Evolutionary conservation across 257 asterid genomes (phyloP).

Genomic region (Solanum tarapatanum): DNA sequence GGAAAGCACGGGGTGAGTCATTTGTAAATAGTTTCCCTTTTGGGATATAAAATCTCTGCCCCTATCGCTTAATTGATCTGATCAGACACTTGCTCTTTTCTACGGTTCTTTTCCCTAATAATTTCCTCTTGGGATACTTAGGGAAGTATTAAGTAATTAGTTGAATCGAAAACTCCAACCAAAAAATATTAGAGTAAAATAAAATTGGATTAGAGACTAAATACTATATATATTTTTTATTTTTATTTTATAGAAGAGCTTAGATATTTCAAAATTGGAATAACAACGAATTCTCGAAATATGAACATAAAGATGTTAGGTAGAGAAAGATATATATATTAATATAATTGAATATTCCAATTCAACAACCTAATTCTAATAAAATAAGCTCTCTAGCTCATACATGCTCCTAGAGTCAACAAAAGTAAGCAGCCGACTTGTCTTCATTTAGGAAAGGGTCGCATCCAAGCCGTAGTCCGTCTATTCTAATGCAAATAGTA

Average conservation of each 20-base stretch:
- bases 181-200: too few species aligned
- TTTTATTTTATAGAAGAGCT: background rate
- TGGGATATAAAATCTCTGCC: too few species aligned
- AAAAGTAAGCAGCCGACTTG: background rate
- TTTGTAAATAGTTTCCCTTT: too few species aligned
- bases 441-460: background rate
- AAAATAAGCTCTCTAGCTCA: background rate
- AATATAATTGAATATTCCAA: background rate
- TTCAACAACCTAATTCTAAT: background rate
- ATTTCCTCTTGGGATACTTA: too few species aligned
- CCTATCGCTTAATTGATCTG: too few species aligned
- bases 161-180: background rate
- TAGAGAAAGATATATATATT: background rate
- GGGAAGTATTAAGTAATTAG: too few species aligned
- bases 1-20: too few species aligned
- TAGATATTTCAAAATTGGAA: background rate
- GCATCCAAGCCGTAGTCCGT: background rate
- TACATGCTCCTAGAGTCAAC: background rate
- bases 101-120: too few species aligned
- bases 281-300: background rate
- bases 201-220: too few species aligned
- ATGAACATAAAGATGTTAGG: background rate
- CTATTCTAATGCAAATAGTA: too few species aligned
- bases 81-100: too few species aligned
- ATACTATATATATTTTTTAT: too few species aligned